Percentiles rank a stretch among this genome's conserved stretches.
phyloP scores from a whole-genome alignment of 1,139 yeast genomes.

The Eremothecium cymbalariae region DNA sequence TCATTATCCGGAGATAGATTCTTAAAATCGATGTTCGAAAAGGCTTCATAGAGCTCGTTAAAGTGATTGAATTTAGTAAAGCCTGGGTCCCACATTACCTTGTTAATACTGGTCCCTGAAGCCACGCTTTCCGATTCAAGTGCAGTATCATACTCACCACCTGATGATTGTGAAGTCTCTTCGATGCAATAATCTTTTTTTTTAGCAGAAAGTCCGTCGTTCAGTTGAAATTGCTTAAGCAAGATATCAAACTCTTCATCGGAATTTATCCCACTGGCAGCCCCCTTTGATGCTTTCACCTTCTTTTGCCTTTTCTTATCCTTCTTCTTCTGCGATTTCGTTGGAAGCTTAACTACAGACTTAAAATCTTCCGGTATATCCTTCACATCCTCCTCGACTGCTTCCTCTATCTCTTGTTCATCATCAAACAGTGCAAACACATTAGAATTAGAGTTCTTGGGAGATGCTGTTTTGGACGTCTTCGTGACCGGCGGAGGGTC shows the following conservation, averaged over 20 bases:
- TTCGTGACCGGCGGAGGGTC: constrained; percentile 12
- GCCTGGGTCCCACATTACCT: constrained; percentile 34
- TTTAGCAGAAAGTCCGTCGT: constrained; percentile 14
- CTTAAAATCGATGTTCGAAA: constrained; percentile 41
- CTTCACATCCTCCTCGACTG: neutral
- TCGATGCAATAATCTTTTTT: constrained; percentile 1
- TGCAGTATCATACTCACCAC: constrained; percentile 35
- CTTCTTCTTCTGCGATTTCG: constrained; percentile 17
- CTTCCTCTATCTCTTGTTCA: constrained; percentile 36
- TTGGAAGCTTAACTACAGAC: constrained; percentile 12
- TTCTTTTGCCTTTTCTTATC: constrained; percentile 20
- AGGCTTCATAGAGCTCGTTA: constrained; percentile 35
- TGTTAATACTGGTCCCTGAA: constrained; percentile 16
- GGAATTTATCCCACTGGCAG: constrained; percentile 19
- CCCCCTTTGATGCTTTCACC: constrained; percentile 13
- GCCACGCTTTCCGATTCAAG: constrained; percentile 1
- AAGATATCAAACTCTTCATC: constrained; percentile 29
- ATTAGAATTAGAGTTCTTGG: constrained; percentile 32
- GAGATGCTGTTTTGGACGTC: constrained; percentile 11
- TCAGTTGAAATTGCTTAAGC: constrained; percentile 24
- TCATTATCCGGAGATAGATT: constrained; percentile 77
- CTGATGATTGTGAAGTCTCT: constrained; percentile 11
- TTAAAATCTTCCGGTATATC: too few relatives aligned
- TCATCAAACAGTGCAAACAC: constrained; percentile 48
- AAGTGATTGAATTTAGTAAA: constrained; percentile 37